Evolutionary conservation across 1,284 basidiomycete species (phyloP), one percentile per base, ranked within the genome.

Genomic region (Exobasidium rhododendri): DNA sequence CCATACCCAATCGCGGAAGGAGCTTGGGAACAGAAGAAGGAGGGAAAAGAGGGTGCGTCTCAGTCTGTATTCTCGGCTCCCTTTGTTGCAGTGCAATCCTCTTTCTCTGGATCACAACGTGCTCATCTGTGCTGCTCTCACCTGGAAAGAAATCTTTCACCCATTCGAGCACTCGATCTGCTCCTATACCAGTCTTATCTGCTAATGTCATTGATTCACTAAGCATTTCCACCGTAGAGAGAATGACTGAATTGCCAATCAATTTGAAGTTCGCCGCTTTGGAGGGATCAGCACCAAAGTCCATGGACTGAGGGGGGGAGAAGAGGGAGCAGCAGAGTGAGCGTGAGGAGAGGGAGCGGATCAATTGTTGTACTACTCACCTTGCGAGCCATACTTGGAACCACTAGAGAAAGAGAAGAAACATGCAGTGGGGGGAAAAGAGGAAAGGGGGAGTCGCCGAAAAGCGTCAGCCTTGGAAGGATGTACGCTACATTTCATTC

Each of bases 131-230:
- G 35, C 7, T 40, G 17, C 10, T 17, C 35, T 40, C 17, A 40
- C 35, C 35, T 32, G 52, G 52, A 63, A 62, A 74, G 54, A 73
- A 74, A 55, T 69, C 69, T 32, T 72, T 49, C 28, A 75, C 61
- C 59, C 64, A 74, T 20, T 73, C 72, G 30, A 65, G 66, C 47
- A 88, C 83, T 17, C 85, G 82, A 10, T 85, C 83, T 1, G 86
- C 82, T 3, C 86, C 88, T 22, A 94, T 88, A 17, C 91, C 91
- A 0, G 89, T 84, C 80, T 92, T 92, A 74, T 92, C 89, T 1
- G 88, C 88, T 17, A 94, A 84, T 2, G 92, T 94, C 77, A 89
- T 87, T 40, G 85, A 84, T 81, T 94, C 91, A 0, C 88, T 86
- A 22, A 94, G 83, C 35, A 93, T 83, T 77, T 93, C 91, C 59